Evolutionary conservation across 2,329 filamentous ascomycete species (phyloP).

Genomic region (Neoascochyta sp.): DNA sequence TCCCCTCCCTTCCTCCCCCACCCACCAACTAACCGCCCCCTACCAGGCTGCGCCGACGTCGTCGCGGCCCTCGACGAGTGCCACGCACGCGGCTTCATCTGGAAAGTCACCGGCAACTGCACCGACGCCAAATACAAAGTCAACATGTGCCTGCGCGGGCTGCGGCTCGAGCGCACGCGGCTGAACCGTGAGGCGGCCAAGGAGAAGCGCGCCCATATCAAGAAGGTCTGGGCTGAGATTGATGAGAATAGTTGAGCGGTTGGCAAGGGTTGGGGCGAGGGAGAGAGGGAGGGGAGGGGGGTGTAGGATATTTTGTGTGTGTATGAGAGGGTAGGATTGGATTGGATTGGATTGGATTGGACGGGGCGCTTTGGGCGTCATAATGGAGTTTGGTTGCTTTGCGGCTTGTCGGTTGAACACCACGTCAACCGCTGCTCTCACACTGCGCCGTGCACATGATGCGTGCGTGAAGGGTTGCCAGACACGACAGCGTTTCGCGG

Average conservation of each 20-base stretch:
- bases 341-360: too few species aligned
- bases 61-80: conserved; percentile 94
- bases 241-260: conserved; percentile 71
- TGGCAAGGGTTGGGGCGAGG: too few species aligned
- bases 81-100: conserved; percentile 86
- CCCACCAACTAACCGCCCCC: conserved; percentile 5
- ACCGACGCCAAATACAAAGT: conserved; percentile 81
- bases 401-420: too few species aligned
- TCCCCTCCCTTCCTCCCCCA: conserved; percentile 1
- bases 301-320: too few species aligned
- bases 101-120: conserved; percentile 87
- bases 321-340: too few species aligned
- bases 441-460: too few species aligned
- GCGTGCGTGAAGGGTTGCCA: too few species aligned
- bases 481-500: too few species aligned
- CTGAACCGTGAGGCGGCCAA: conserved; percentile 69
- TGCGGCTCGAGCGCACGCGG: conserved; percentile 73
- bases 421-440: too few species aligned
- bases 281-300: too few species aligned
- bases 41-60: conserved; percentile 83
- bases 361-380: too few species aligned
- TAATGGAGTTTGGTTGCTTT: too few species aligned
- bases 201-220: conserved; percentile 66
- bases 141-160: conserved; percentile 76
- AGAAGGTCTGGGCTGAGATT: conserved; percentile 75